These are phyloP conservation scores for Colletotrichum karsti DNA, from an alignment of 2,329 filamentous ascomycete species.

Conservation along the genomic window DNA sequence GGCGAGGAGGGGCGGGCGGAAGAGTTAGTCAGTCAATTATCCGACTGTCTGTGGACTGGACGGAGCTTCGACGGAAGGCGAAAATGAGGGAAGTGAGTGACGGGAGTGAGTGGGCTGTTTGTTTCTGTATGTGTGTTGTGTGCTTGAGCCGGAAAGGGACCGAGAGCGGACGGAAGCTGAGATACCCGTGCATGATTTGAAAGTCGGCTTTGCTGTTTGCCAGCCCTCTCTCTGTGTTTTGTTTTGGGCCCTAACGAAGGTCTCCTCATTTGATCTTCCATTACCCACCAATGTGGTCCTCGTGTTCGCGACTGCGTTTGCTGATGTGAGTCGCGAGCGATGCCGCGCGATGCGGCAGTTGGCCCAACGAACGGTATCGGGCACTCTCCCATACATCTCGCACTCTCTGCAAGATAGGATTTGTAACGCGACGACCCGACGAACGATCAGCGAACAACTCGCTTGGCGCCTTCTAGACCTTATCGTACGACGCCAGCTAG, in stretches of 20 bases:
- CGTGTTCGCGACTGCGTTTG: neutral
- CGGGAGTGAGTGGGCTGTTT: neutral
- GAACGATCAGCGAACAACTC: neutral
- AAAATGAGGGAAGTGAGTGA: neutral
- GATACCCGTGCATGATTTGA: slow-evolving; percentile 21
- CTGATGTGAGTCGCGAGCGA: neutral
- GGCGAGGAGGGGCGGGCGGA: neutral
- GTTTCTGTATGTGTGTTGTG: neutral
- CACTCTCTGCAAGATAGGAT: neutral
- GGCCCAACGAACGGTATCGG: neutral
- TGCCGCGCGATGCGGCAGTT: neutral
- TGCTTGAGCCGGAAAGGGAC: neutral
- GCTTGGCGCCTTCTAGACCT: neutral
- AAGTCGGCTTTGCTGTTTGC: neutral
- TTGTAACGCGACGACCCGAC: neutral
- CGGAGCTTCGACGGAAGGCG: no score
- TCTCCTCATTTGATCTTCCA: neutral
- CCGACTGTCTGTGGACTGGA: neutral
- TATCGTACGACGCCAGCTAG: neutral
- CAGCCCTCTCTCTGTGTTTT: neutral
- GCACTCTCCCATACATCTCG: neutral
- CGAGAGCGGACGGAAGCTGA: slow-evolving; percentile 21
- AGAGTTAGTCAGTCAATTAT: neutral
- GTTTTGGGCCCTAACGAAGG: neutral
- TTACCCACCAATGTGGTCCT: neutral